These are phyloP conservation scores for Mycogone perniciosa DNA, from an alignment of 2,329 filamentous ascomycete species.

Conservation along the genomic window DNA sequence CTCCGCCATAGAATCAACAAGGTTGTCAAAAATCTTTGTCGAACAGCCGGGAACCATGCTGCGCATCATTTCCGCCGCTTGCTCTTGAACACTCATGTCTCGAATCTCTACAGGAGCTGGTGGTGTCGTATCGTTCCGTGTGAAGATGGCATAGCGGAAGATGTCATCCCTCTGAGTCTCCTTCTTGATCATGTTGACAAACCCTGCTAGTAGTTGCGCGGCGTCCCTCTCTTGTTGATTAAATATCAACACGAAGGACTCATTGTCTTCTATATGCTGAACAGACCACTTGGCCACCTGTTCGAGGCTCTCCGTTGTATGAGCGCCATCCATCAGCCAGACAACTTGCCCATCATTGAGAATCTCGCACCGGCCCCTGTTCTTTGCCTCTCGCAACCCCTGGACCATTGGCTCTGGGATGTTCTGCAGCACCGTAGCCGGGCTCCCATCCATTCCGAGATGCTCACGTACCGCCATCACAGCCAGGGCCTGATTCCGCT, in stretches of 20 bases:
- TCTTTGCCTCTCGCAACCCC: slow-evolving; percentile 60
- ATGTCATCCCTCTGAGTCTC: slow-evolving; percentile 31
- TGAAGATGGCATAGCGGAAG: slow-evolving; percentile 74
- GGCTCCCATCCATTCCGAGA: slow-evolving; percentile 31
- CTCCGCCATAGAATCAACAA: slow-evolving; percentile 61
- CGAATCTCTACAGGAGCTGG: slow-evolving; percentile 31
- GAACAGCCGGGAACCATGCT: slow-evolving; percentile 41
- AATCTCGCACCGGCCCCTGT: slow-evolving; percentile 73
- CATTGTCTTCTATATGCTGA: slow-evolving; percentile 30
- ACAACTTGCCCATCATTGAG: slow-evolving; percentile 46
- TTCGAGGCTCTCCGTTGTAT: slow-evolving; percentile 77
- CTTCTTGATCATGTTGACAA: slow-evolving; percentile 51
- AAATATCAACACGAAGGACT: slow-evolving; percentile 62
- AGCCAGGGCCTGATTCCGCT: slow-evolving; percentile 53
- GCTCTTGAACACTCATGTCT: slow-evolving; percentile 57
- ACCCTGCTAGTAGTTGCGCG: slow-evolving; percentile 52
- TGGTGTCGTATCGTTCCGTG: slow-evolving; percentile 55
- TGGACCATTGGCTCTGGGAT: slow-evolving; percentile 43
- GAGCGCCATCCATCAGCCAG: slow-evolving; percentile 84
- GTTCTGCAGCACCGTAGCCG: slow-evolving; percentile 18
- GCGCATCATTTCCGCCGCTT: slow-evolving; percentile 56
- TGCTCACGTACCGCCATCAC: slow-evolving; percentile 52
- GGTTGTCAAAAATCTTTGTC: slow-evolving; percentile 55
- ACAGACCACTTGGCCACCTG: slow-evolving; percentile 75
- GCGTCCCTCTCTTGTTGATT: slow-evolving; percentile 88